A percentile compares a stretch with the other conserved stretches of the same genome.
Conservation (phyloP, 768 basidiomycete species). For the Pisolithus tinctorius region DNA sequence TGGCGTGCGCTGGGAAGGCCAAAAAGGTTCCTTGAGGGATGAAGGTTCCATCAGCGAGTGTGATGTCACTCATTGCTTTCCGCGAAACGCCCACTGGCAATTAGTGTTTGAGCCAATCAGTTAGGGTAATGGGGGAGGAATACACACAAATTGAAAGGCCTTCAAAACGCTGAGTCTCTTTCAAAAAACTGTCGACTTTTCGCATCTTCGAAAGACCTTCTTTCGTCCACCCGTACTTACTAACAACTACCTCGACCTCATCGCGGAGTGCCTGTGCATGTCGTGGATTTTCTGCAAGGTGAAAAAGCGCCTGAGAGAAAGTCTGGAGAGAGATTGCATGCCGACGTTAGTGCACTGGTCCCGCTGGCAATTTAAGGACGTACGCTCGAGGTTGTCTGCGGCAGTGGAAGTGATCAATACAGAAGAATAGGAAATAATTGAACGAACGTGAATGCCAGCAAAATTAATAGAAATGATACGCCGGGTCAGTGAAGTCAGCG, state of each 20-base stretch:
- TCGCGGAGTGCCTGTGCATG: constrained; percentile 30
- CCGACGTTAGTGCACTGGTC: neutral
- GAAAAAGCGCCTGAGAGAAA: constrained; percentile 29
- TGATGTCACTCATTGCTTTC: constrained; percentile 26
- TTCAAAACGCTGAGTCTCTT: constrained; percentile 28
- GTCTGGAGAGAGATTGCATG: constrained; percentile 10
- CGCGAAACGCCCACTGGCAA: constrained; percentile 24
- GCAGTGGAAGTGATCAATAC: too few relatives aligned
- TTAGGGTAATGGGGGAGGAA: neutral
- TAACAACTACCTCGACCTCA: constrained; percentile 29
- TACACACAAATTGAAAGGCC: constrained; percentile 20
- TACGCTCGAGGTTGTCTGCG: neutral
- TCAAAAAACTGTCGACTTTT: constrained; percentile 37
- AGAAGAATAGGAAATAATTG: neutral
- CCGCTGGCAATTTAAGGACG: neutral
- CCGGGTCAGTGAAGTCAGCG: neutral
- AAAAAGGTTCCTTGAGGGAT: constrained; percentile 29
- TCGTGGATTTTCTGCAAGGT: constrained; percentile 31
- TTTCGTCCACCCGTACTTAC: constrained; percentile 25
- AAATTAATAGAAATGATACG: neutral
- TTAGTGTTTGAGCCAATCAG: neutral
- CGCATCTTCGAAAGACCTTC: constrained; percentile 23
- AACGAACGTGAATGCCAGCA: constrained; percentile 13
- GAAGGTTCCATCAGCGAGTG: constrained; percentile 33
- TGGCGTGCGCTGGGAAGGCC: constrained; percentile 12